Percentiles rank a stretch among this genome's conserved stretches.
Evolutionary conservation across 345 rosid genomes (phyloP).

Genomic region (Crucihimalaya himalaica): DNA sequence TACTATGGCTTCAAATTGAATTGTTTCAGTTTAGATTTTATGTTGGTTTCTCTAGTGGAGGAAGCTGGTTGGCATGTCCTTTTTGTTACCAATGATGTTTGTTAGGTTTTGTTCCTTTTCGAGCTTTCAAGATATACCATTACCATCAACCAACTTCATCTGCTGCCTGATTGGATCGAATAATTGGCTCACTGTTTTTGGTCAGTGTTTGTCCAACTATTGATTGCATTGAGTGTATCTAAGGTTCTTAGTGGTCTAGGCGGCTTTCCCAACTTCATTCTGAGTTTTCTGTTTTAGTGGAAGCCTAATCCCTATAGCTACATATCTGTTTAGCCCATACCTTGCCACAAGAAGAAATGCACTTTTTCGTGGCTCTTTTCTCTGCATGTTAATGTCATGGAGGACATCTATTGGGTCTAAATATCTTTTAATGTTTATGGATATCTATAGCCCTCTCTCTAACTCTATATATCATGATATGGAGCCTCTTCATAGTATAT

Average conservation of each 20-base stretch:
- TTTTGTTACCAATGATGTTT: conserved; percentile 2
- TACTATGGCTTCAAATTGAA: background rate
- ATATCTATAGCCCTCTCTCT: background rate
- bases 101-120: background rate
- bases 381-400: background rate
- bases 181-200: background rate
- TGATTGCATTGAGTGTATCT: background rate
- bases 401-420: background rate
- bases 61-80: background rate
- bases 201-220: background rate
- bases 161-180: background rate
- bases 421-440: background rate
- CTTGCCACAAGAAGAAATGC: background rate
- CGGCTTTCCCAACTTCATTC: background rate
- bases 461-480: background rate
- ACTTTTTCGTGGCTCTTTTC: background rate
- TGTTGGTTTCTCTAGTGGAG: background rate
- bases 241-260: conserved; percentile 1
- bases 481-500: background rate
- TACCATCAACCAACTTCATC: background rate
- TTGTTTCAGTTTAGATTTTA: background rate
- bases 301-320: background rate
- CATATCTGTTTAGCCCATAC: background rate
- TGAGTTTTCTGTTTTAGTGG: background rate
- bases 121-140: background rate